phyloP scores from a whole-genome alignment of 495 filamentous ascomycete genomes.

The Hyaloscypha hepaticicola region DNA sequence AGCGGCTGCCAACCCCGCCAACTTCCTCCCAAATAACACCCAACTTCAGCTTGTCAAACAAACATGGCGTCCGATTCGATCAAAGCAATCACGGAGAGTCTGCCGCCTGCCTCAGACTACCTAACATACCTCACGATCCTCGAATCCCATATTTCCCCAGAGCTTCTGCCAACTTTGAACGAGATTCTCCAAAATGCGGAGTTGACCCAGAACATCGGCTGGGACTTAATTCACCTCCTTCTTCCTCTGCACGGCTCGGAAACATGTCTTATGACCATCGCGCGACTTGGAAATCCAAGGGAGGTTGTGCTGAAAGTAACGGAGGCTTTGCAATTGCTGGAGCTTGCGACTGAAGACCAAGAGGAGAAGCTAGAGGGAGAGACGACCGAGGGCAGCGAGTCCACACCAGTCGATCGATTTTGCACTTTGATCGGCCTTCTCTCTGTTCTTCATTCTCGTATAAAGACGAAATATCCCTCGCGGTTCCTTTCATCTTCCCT shows the following conservation, averaged over 20 bases:
- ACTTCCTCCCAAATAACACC: neutral
- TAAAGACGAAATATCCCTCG: conserved; percentile 87
- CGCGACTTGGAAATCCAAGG: conserved; percentile 83
- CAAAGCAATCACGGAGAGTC: conserved; percentile 42
- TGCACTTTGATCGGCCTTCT: conserved; percentile 77
- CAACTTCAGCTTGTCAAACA: neutral
- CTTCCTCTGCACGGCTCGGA: conserved; percentile 72
- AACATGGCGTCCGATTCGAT: conserved; percentile 37
- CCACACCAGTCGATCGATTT: conserved; percentile 54
- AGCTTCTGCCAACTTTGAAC: conserved; percentile 73
- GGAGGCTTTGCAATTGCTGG: conserved; percentile 56
- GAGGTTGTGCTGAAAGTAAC: conserved; percentile 85
- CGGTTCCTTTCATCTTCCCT: conserved; percentile 91
- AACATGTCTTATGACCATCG: conserved; percentile 71
- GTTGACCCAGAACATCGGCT: conserved; percentile 88
- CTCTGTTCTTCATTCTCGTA: conserved; percentile 78
- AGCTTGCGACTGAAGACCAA: conserved; percentile 50
- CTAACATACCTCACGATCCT: conserved; percentile 87
- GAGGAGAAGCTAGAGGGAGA: conserved; percentile 33
- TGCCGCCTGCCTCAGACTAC: conserved; percentile 73
- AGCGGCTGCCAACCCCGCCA: no score
- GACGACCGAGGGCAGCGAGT: conserved; percentile 12
- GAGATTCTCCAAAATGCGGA: conserved; percentile 77
- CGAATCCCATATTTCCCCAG: conserved; percentile 78
- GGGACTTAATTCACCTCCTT: conserved; percentile 89